Percentiles rank a stretch among this genome's conserved stretches.
These are phyloP conservation scores for Chlorella sp. DNA, from an alignment of 139 green algal genomes.

Conservation along the genomic window DNA sequence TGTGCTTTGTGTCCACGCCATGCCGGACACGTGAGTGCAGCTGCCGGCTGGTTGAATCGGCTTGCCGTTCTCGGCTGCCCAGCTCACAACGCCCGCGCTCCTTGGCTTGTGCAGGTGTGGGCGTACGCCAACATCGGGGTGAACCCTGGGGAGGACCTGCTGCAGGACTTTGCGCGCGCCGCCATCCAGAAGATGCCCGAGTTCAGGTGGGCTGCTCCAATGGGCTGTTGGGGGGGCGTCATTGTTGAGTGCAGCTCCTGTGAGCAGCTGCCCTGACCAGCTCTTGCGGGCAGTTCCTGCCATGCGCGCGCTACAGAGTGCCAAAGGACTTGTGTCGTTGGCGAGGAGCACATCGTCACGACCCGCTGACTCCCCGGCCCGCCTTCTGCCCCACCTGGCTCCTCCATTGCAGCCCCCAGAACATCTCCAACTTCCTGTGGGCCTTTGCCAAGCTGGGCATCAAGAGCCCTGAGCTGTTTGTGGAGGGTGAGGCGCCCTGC, in stretches of 20 bases:
- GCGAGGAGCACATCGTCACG: too few species aligned
- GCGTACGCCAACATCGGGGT: constrained; percentile 45
- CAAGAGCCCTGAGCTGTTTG: constrained; percentile 18
- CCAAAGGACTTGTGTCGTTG: too few species aligned
- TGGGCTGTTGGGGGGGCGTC: too few species aligned
- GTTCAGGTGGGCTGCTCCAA: constrained; percentile 36
- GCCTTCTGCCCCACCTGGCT: not conserved
- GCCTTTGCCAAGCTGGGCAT: constrained; percentile 53
- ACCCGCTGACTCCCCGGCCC: too few species aligned
- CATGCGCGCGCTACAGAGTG: too few species aligned
- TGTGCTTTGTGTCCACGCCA: not conserved
- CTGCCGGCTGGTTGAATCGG: too few species aligned
- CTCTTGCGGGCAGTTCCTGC: too few species aligned
- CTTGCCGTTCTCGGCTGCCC: too few species aligned
- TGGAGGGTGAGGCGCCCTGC: constrained; percentile 2
- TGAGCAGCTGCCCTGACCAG: too few species aligned
- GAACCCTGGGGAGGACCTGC: constrained; percentile 12
- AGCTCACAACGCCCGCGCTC: too few species aligned
- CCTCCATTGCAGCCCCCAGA: constrained; percentile 21
- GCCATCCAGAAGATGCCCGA: constrained; percentile 37
- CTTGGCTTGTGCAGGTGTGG: constrained; percentile 44
- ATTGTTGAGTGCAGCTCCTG: too few species aligned
- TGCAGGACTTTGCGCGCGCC: constrained; percentile 49
- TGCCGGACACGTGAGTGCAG: not conserved
- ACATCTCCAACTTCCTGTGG: constrained; percentile 57